Evolutionary conservation across 2,329 filamentous ascomycete genomes (phyloP).

Genomic region (Penicillium sp.): DNA sequence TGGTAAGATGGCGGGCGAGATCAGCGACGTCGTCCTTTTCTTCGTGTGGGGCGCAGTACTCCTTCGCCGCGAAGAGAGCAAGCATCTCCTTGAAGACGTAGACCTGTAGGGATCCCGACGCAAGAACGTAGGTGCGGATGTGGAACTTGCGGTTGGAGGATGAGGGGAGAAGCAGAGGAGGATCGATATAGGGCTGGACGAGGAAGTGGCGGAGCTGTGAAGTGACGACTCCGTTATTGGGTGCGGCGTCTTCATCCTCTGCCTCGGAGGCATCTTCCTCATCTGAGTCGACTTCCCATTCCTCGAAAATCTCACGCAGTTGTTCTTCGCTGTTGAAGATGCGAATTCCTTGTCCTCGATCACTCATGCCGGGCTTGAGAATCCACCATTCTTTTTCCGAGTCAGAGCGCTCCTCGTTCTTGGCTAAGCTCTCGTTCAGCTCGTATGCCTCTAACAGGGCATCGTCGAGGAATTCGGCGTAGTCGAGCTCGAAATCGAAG

Average conservation of each 20-base stretch:
- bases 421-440: slow-evolving; percentile 72
- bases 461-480: slow-evolving; percentile 94
- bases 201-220: slow-evolving; percentile 95
- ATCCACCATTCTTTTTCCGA: slow-evolving; percentile 86
- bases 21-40: slow-evolving; percentile 49
- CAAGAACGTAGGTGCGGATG: slow-evolving; percentile 87
- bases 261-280: slow-evolving; percentile 39
- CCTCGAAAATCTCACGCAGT: slow-evolving; percentile 84
- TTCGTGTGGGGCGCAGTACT: slow-evolving; percentile 66
- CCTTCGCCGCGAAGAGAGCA: slow-evolving; percentile 79
- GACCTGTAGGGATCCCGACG: slow-evolving; percentile 73
- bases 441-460: slow-evolving; percentile 89
- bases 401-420: slow-evolving; percentile 68
- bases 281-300: slow-evolving; percentile 76
- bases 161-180: slow-evolving; percentile 71
- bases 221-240: slow-evolving; percentile 66
- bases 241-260: slow-evolving; percentile 40
- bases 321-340: slow-evolving; percentile 85
- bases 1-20: slow-evolving; percentile 82
- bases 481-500: slow-evolving; percentile 92
- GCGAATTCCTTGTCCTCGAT: slow-evolving; percentile 88
- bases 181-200: slow-evolving; percentile 91
- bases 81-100: slow-evolving; percentile 92
- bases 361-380: slow-evolving; percentile 95
- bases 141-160: slow-evolving; percentile 83